Evolutionary conservation across 2,329 filamentous ascomycete genomes (phyloP).

Genomic region (Magnaporthiopsis rhizophila): DNA sequence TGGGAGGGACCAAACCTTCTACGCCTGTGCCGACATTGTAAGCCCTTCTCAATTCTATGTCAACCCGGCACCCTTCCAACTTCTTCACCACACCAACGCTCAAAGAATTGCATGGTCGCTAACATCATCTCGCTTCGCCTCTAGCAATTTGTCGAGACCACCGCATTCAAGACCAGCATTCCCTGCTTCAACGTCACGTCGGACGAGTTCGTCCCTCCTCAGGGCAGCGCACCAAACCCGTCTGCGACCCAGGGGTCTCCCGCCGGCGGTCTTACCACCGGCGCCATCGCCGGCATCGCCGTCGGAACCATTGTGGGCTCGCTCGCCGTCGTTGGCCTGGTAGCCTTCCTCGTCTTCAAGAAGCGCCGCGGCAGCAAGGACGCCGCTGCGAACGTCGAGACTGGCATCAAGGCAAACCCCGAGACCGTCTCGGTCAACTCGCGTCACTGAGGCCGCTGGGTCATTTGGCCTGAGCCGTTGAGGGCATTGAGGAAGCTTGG

Average conservation of each 20-base stretch:
- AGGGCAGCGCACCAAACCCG: slow-evolving; percentile 6
- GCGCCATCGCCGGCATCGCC: slow-evolving; percentile 29
- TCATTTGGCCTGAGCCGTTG: no score
- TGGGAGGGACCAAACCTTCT: slow-evolving; percentile 26
- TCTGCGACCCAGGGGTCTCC: slow-evolving; percentile 14
- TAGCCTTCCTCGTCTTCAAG: slow-evolving; percentile 21
- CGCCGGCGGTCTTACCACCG: slow-evolving; percentile 20
- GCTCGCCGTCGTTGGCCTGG: slow-evolving; percentile 15
- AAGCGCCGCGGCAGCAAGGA: not conserved
- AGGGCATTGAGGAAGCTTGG: no score
- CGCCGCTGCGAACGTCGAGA: slow-evolving; percentile 1
- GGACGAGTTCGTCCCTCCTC: slow-evolving; percentile 20
- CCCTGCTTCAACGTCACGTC: slow-evolving; percentile 32
- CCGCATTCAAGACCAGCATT: slow-evolving; percentile 20
- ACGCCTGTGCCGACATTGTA: slow-evolving; percentile 30
- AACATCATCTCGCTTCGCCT: not conserved
- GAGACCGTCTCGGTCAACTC: slow-evolving; percentile 4
- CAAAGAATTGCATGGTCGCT: not conserved
- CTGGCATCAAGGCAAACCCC: not conserved
- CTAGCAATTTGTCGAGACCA: slow-evolving; percentile 19
- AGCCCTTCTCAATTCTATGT: slow-evolving; percentile 9
- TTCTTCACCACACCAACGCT: not conserved
- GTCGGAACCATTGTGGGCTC: slow-evolving; percentile 26
- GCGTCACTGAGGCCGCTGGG: not conserved
- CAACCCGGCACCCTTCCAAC: no score